Evolutionary conservation across 164 flowering plant species (phyloP), one percentile per base, ranked within the genome.

Genomic region (Aristolochia contorta): DNA sequence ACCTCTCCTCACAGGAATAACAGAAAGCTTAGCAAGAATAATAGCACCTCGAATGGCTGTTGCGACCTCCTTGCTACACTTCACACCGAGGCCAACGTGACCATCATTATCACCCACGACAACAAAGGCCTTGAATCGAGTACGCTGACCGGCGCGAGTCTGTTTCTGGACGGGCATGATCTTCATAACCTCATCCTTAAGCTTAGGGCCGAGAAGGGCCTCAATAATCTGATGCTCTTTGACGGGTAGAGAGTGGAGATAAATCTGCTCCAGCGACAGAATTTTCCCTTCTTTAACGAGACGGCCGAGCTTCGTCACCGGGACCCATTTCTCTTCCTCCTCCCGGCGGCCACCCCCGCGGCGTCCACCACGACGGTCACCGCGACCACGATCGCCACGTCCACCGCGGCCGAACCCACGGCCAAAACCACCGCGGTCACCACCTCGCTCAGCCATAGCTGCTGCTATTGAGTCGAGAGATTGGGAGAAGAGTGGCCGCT

Each of bases 121-220:
- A 0, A 88, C 92, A 54, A 85, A 87, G 12, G 95, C 95, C 80
- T 87, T 87, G 78, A 88, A 85, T 53, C 96, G 43, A 32, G 96
- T 87, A 10, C 96, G 19, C 69, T 87, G 96, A 4, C 96, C 91
- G 23, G 96, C 96, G 0, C 96, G 74, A 10, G 96, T 87, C 68
- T 87, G 91, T 53, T 87, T 87, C 82, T 85, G 91, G 16, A 87
- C 96, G 8, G 96, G 87, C 86, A 85, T 85, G 77, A 85, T 87
- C 65, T 87, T 87, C 91, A 87, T 87, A 10, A 87, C 96, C 77
- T 87, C 96, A 48, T 87, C 91, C 62, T 87, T 87, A 16, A 87
- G 69, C 1, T 59, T 54, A 0, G 84, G 85, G 0, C 85, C 80
- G 56, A 83, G 62, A 2, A 83, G 78, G 4, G 67, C 54, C 12